Evolutionary conservation across 768 basidiomycete genomes (phyloP), one percentile per base, ranked within the genome.

Genomic region (Psilocybe azurescens): DNA sequence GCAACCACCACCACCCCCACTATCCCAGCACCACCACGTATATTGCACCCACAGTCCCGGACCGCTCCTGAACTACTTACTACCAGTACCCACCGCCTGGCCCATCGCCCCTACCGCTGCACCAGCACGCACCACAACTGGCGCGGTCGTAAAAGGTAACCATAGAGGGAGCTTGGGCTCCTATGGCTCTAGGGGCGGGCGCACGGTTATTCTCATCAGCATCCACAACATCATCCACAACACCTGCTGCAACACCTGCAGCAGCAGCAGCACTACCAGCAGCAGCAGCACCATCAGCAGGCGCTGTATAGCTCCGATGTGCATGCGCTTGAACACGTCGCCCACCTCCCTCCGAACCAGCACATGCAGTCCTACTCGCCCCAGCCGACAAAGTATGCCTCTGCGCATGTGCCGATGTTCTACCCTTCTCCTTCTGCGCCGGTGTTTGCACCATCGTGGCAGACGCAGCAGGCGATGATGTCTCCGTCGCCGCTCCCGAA

Each of bases 401-500:
- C 63, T 68, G 14, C 62, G 60, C 46, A 63, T 69, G 41, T 7
- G 5, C 41, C 29, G 5, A 33, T 47, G 8, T 47, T 33, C 33
- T 79, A 79, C 62, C 70, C 81, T 29, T 73, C 78, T 30, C 75
- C 78, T n/a, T 77, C 76, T 41, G 71, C 73, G 8, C 69, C 72
- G 30, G 67, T 75, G 44, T 75, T 74, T 59, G 69, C 78, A 16
- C 71, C 82, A 20, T 73, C 79, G 28, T 86, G 83, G 84, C 77
- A 79, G 41, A 63, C 75, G 20, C 73, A 72, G 41, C 71, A 66
- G 53, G 63, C 61, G 29, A 30, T 47, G 56, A 46, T 33, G 18
- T 60, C 79, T 76, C 32, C 85, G 28, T 89, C 88, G 0, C 86
- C 86, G 1, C 67, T 88, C 28, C 88, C 88, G 59, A 89, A 88